These are phyloP conservation scores for Penicillium goetzii DNA, from an alignment of 495 filamentous ascomycete species.

Conservation along the genomic window DNA sequence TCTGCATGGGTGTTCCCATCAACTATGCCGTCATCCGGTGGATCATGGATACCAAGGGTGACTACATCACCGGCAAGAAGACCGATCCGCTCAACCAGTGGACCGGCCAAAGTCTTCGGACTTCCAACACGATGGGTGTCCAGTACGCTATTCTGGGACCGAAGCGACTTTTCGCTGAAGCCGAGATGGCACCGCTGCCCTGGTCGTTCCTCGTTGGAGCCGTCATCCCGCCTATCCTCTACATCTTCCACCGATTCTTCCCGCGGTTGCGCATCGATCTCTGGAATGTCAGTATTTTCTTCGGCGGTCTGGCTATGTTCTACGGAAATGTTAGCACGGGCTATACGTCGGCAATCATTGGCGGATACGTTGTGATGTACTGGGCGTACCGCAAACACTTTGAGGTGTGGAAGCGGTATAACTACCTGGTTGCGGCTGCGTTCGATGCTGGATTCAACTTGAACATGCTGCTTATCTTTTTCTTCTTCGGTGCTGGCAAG, in stretches of 20 bases:
- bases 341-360: slow-evolving; percentile 58
- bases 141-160: slow-evolving; percentile 62
- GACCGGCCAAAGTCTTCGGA: slow-evolving; percentile 54
- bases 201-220: slow-evolving; percentile 61
- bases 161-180: slow-evolving; percentile 52
- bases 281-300: slow-evolving; percentile 62
- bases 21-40: slow-evolving; percentile 52
- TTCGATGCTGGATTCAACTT: slow-evolving; percentile 63
- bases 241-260: slow-evolving; percentile 51
- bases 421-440: slow-evolving; percentile 58
- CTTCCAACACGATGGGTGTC: slow-evolving; percentile 53
- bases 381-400: slow-evolving; percentile 55
- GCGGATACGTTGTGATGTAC: slow-evolving; percentile 60
- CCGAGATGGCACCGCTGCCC: slow-evolving; percentile 54
- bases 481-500: slow-evolving; percentile 57
- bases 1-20: slow-evolving; percentile 46
- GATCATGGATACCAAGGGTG: slow-evolving; percentile 53
- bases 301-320: slow-evolving; percentile 38
- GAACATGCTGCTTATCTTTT: slow-evolving; percentile 59
- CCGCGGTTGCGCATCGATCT: slow-evolving; percentile 55
- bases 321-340: slow-evolving; percentile 54
- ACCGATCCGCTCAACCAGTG: slow-evolving; percentile 59
- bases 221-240: slow-evolving; percentile 50
- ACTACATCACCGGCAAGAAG: slow-evolving; percentile 54
- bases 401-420: slow-evolving; percentile 60